A percentile compares a stretch with the other conserved stretches of the same genome.
Evolutionary conservation across 345 rosid genomes (phyloP).

Genomic region (Pugionium dolabratum): DNA sequence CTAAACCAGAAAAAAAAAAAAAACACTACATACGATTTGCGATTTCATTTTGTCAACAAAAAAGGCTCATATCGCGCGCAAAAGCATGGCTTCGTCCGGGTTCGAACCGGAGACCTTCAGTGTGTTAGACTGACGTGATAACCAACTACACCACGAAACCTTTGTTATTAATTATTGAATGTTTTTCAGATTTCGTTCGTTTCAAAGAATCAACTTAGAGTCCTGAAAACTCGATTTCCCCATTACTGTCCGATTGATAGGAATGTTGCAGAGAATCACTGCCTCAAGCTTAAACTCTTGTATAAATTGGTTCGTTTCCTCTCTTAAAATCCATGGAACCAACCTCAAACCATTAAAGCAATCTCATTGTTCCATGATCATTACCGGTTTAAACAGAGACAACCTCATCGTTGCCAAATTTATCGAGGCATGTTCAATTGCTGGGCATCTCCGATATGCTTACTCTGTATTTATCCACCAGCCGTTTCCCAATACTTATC

Average conservation of each 20-base stretch:
- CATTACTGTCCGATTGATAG: not conserved
- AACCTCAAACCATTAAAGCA: constrained; percentile 49
- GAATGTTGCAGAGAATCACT: not conserved
- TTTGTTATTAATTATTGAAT: too few species aligned
- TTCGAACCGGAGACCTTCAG: constrained; percentile 97
- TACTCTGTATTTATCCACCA: constrained; percentile 44
- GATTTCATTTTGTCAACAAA: too few species aligned
- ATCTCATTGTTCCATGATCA: constrained; percentile 54
- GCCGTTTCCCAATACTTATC: constrained; percentile 41
- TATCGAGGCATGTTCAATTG: constrained; percentile 50
- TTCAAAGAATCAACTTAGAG: too few species aligned
- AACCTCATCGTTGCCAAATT: constrained; percentile 49
- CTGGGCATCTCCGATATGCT: constrained; percentile 57
- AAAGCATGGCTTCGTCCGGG: constrained; percentile 58
- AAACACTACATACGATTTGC: too few species aligned
- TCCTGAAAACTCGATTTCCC: too few species aligned
- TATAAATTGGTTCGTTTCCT: constrained; percentile 15
- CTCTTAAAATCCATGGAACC: constrained; percentile 41
- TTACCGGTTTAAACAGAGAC: constrained; percentile 46
- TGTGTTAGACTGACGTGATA: constrained; percentile 99
- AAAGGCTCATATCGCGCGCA: too few species aligned
- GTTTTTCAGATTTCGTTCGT: too few species aligned
- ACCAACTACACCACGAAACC: constrained; percentile 99
- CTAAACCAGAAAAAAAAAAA: too few species aligned
- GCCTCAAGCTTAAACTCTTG: not conserved